A percentile compares a stretch with the other conserved stretches of the same genome.
Evolutionary conservation across 495 filamentous ascomycete species (phyloP).

Genomic region (Penicillium bovifimosum): DNA sequence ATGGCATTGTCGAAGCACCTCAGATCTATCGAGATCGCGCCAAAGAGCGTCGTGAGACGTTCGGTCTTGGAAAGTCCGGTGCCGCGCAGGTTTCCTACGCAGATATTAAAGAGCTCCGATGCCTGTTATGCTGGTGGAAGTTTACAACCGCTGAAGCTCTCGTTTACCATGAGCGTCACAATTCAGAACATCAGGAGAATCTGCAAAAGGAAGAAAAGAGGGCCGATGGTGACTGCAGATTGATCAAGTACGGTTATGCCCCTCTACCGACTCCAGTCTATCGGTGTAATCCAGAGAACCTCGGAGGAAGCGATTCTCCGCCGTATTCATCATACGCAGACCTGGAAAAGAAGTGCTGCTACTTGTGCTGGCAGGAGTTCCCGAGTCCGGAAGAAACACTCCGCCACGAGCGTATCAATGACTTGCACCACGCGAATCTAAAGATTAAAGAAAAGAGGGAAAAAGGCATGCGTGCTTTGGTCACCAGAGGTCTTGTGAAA

Average conservation of each 20-base stretch:
- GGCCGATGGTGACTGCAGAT: not conserved
- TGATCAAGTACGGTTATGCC: not conserved
- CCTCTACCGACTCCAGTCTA: not conserved
- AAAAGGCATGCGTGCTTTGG: not conserved
- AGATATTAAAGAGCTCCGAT: not conserved
- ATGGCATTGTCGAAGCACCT: slow-evolving; percentile 25
- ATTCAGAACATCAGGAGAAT: not conserved
- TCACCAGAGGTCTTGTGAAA: not conserved
- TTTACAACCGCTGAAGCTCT: not conserved
- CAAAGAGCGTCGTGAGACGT: slow-evolving; percentile 71
- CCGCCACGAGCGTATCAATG: not conserved
- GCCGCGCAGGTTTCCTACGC: not conserved
- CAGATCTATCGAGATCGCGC: slow-evolving; percentile 59
- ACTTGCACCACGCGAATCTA: not conserved
- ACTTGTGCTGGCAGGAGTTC: not conserved
- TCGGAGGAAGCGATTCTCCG: not conserved
- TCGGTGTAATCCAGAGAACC: not conserved
- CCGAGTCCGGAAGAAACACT: not conserved
- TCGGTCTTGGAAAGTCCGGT: slow-evolving; percentile 47
- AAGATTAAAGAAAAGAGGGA: not conserved
- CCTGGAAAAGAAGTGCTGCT: not conserved
- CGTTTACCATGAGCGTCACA: not conserved
- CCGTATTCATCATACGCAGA: not conserved
- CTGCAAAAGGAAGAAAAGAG: not conserved
- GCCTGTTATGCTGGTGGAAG: not conserved